Evolutionary conservation across 768 basidiomycete species (phyloP).

Genomic region (Filobasidium floriforme): DNA sequence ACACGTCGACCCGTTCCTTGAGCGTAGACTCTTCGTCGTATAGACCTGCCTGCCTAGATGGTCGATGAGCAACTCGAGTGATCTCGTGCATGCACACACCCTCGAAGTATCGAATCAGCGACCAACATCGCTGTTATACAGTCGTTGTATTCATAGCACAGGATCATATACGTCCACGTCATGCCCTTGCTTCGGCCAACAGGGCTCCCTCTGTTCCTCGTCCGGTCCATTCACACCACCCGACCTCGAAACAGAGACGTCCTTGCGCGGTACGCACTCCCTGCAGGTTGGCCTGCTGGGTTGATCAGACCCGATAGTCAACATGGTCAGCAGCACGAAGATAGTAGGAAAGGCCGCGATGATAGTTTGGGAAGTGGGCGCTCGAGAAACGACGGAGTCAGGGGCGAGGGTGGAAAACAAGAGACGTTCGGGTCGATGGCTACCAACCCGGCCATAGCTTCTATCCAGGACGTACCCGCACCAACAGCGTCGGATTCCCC

Average conservation of each 20-base stretch:
- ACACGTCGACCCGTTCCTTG: too few relatives aligned
- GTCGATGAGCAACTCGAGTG: too few relatives aligned
- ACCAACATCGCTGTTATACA: too few relatives aligned
- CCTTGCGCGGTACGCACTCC: not conserved
- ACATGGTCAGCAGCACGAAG: not conserved
- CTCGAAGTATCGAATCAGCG: too few relatives aligned
- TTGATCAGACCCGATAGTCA: too few relatives aligned
- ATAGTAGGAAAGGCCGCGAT: not conserved
- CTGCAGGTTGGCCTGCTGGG: not conserved
- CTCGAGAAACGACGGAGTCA: not conserved
- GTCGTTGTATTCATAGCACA: too few relatives aligned
- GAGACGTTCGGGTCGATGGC: constrained; percentile 24
- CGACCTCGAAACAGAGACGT: not conserved
- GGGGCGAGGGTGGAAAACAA: not conserved
- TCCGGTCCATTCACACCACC: not conserved
- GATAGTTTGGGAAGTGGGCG: too few relatives aligned
- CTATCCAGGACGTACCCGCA: constrained; percentile 36
- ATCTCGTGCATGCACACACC: too few relatives aligned
- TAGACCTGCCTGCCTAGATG: too few relatives aligned
- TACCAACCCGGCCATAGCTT: constrained; percentile 28
- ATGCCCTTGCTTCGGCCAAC: too few relatives aligned
- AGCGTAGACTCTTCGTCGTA: too few relatives aligned
- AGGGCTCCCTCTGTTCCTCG: not conserved
- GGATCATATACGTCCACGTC: too few relatives aligned
- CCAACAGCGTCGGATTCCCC: constrained; percentile 8